Conservation (phyloP, 768 basidiomycete species). For the Psilocybe subaeruginosa region DNA sequence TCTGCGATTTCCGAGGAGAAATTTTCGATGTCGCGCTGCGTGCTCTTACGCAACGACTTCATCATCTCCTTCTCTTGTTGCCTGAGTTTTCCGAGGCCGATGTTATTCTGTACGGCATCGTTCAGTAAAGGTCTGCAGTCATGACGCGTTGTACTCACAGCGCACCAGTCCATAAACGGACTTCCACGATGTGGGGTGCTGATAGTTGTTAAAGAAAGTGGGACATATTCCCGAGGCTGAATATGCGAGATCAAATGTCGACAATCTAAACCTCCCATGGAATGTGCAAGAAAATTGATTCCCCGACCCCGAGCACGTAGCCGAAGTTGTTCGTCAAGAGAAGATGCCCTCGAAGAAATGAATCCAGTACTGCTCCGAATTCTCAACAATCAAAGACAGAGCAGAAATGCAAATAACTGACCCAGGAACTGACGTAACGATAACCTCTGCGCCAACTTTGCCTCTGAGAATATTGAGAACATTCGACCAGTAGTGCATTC, state of each 20-base stretch:
- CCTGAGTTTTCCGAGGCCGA: constrained; percentile 83
- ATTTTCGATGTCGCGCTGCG: constrained; percentile 9
- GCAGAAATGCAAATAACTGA: constrained; percentile 37
- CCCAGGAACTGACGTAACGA: constrained; percentile 94
- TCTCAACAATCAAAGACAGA: background rate
- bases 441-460: constrained; percentile 89
- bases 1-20: constrained; percentile 7
- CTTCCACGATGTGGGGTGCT: constrained; percentile 95
- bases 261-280: constrained; percentile 98
- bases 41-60: constrained; percentile 12
- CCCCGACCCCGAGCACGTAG: constrained; percentile 71
- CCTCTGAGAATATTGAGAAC: constrained; percentile 80
- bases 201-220: constrained; percentile 86
- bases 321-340: constrained; percentile 73
- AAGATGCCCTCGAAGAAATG: constrained; percentile 77
- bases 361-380: constrained; percentile 77
- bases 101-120: constrained; percentile 64
- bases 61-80: constrained; percentile 38
- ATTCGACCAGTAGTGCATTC: constrained; percentile 94
- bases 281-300: constrained; percentile 93
- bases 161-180: constrained; percentile 99
- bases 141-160: constrained; percentile 48
- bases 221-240: constrained; percentile 79
- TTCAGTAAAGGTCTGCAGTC: background rate
- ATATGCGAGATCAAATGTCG: constrained; percentile 89